A percentile compares a stretch with the other conserved stretches of the same genome.
Evolutionary conservation across 2,329 filamentous ascomycete species (phyloP).

Genomic region (Pseudogymnoascus verrucosus): DNA sequence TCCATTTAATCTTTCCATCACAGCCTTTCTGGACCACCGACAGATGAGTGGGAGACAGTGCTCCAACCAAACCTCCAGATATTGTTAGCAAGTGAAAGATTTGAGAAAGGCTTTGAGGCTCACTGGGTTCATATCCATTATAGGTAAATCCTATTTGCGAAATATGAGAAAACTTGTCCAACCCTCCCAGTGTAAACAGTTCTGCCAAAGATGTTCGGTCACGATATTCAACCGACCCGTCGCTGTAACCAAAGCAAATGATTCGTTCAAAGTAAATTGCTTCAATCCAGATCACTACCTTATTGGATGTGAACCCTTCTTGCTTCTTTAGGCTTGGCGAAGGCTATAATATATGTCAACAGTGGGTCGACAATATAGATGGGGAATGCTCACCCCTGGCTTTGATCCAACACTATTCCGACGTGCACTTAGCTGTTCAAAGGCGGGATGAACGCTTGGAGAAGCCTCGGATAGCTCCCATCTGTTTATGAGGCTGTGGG

Average conservation of each 20-base stretch:
- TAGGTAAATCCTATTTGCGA: constrained; percentile 74
- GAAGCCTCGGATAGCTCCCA: constrained; percentile 68
- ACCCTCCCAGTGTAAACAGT: constrained; percentile 55
- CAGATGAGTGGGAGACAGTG: constrained; percentile 51
- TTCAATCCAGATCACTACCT: constrained; percentile 61
- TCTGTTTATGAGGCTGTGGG: constrained; percentile 67
- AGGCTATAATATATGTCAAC: constrained; percentile 28
- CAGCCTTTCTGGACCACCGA: constrained; percentile 52
- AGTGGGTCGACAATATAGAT: constrained; percentile 7
- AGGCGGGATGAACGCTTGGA: constrained; percentile 64
- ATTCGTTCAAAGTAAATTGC: constrained; percentile 63
- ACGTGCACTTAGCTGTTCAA: constrained; percentile 65
- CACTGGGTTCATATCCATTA: constrained; percentile 56
- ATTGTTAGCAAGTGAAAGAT: constrained; percentile 10
- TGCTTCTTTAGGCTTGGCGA: constrained; percentile 50
- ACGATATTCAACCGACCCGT: constrained; percentile 73
- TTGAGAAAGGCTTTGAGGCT: constrained; percentile 21
- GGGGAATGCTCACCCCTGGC: constrained; percentile 21
- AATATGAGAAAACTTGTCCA: constrained; percentile 59
- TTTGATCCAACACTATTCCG: constrained; percentile 41
- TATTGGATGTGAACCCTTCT: constrained; percentile 60
- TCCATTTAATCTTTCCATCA: constrained; percentile 53
- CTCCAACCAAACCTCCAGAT: constrained; percentile 46
- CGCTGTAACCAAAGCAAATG: constrained; percentile 66
- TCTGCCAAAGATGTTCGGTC: constrained; percentile 66